Evolutionary conservation across 306 rosid genomes (phyloP).

Genomic region (Gillenia trifoliata): DNA sequence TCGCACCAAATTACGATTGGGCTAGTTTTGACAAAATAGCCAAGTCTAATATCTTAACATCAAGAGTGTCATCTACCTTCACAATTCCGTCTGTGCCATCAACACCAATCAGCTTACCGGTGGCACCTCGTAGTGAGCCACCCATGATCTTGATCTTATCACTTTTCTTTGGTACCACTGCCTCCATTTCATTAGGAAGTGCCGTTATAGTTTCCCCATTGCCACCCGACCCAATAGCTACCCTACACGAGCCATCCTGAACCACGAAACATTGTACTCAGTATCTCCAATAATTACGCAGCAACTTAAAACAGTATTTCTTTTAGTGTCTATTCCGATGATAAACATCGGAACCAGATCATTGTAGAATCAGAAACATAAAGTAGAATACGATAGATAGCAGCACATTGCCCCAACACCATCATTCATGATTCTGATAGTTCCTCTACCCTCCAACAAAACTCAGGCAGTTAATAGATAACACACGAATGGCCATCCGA

Average conservation of each 20-base stretch:
- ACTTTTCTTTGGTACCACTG: constrained; percentile 70
- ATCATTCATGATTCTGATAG: neutral
- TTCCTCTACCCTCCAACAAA: neutral
- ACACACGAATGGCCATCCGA: neutral
- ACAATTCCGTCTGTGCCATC: constrained; percentile 98
- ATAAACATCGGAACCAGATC: neutral
- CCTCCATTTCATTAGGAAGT: constrained; percentile 67
- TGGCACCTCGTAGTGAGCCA: constrained; percentile 78
- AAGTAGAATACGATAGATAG: neutral
- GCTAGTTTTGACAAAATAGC: constrained; percentile 83
- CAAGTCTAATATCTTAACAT: constrained; percentile 88
- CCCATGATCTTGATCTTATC: constrained; percentile 90
- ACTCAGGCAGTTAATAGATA: neutral
- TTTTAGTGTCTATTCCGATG: neutral
- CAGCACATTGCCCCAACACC: neutral
- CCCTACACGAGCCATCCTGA: constrained; percentile 86
- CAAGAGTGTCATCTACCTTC: constrained; percentile 85
- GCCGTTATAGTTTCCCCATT: constrained; percentile 66
- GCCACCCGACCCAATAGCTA: constrained; percentile 69
- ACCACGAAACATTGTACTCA: constrained; percentile 1
- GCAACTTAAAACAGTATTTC: neutral
- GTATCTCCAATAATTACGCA: neutral
- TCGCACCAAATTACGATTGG: constrained; percentile 26
- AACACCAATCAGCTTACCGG: constrained; percentile 95
- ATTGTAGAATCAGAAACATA: neutral